These are phyloP conservation scores for Buxus sempervirens DNA, from an alignment of 164 flowering plant genomes.

Conservation along the genomic window DNA sequence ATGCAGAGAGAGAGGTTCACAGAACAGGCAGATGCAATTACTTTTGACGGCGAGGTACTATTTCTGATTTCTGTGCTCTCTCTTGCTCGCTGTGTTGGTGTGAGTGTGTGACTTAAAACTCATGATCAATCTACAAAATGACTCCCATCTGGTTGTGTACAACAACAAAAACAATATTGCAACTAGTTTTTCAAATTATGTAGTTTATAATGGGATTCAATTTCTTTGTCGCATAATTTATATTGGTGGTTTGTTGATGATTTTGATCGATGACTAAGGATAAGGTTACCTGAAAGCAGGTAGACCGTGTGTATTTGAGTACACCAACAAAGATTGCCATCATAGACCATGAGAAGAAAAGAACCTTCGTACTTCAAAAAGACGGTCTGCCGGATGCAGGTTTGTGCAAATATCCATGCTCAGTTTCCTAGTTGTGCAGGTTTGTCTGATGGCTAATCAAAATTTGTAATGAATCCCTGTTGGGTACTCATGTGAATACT, in stretches of 20 bases:
- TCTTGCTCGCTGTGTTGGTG: too few species aligned
- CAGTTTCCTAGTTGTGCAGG: background rate
- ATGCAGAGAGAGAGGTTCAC: slow-evolving; percentile 58
- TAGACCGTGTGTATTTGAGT: slow-evolving; percentile 67
- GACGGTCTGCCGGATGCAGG: slow-evolving; percentile 86
- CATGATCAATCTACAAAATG: too few species aligned
- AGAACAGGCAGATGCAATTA: slow-evolving; percentile 90
- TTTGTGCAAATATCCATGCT: slow-evolving; percentile 13
- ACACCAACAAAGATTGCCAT: slow-evolving; percentile 84
- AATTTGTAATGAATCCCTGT: background rate
- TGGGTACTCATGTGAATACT: background rate
- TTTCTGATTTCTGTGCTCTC: too few species aligned
- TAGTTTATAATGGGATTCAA: background rate
- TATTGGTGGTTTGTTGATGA: background rate
- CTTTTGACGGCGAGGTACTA: slow-evolving; percentile 84
- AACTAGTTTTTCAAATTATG: too few species aligned
- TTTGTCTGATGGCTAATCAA: background rate
- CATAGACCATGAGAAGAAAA: slow-evolving; percentile 87
- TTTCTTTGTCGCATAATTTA: background rate
- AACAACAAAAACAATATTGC: too few species aligned
- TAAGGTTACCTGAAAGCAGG: slow-evolving; percentile 25
- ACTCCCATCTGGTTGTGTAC: too few species aligned
- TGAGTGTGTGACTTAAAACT: too few species aligned
- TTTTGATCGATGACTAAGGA: background rate
- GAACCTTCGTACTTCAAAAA: slow-evolving; percentile 71